Evolutionary conservation across 331 rosid species (phyloP), one percentile per base, ranked within the genome.

Genomic region (Quercus tomentella): DNA sequence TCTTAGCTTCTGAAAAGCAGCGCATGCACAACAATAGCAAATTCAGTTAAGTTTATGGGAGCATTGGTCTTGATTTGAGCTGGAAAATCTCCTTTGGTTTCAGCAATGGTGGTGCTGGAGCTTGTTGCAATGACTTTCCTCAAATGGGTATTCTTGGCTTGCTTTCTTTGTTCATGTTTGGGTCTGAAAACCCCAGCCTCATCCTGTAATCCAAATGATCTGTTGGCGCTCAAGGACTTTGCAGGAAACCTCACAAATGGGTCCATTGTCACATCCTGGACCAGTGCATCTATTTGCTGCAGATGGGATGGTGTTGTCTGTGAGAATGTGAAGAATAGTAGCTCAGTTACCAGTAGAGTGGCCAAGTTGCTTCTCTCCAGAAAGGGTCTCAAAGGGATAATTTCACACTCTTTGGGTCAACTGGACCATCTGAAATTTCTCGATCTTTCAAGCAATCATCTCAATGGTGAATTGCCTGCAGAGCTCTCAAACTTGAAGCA

Each of bases 281-380:
- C 87, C 25, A 77, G 82, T 78, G 89, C 83, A 67, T 67, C 79
- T 75, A 49, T 30, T 35, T 92, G 97, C 82, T 92, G 97, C 83
- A 82, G 74, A 12, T 92, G 97, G 97, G 70, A 63, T 63, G 97
- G 97, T 68, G 93, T 92, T 81, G 43, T 84, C 49, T 92, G 97
- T 82, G 89, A 55, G 78, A 76, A 76, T 86, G 81, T 74, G 54
- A 81, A 33, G 51, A 23, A 26, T 71, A 65, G 78, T 71, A 82
- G 84, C 45, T 68, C 82, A 61, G 79, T 68, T 76, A 54, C 83
- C 21, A 75, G 79, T 67, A 90, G 91, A 84, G 97, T 92, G 70
- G 86, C 88, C 72, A 79, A 81, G 80, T 83, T 92, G 87, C 68
- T 74, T 71, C 89, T 92, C 2, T 79, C 93, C 9, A 61, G 62